phyloP scores from a whole-genome alignment of 129 eudicot genomes.

The Heracleum sosnowskyi region DNA sequence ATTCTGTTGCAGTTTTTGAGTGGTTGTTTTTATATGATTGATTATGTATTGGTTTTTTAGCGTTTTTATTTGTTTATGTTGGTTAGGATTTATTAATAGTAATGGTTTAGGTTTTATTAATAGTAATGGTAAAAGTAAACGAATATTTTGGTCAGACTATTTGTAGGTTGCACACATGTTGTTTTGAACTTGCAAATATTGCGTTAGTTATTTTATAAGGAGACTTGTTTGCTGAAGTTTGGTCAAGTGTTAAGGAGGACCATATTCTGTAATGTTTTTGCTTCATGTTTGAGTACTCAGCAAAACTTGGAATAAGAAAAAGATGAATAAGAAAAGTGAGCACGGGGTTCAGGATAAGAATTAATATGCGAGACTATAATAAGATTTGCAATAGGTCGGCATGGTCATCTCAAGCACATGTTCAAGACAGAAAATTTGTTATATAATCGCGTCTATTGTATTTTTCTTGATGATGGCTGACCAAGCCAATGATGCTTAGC shows the following conservation, averaged over 20 bases:
- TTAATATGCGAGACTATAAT: background rate
- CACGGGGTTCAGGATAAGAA: background rate
- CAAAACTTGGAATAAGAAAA: background rate
- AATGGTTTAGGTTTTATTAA: background rate
- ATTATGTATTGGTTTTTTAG: background rate
- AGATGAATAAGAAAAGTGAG: background rate
- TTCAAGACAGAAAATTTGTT: background rate
- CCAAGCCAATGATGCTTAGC: too few species aligned
- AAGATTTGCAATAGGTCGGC: background rate
- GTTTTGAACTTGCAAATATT: background rate
- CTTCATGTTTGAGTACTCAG: too few species aligned
- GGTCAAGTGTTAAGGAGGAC: background rate
- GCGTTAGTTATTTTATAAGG: background rate
- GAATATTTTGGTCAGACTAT: background rate
- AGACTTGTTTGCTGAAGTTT: background rate
- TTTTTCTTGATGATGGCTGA: background rate
- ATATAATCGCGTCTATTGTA: background rate
- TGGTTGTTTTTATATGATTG: too few species aligned
- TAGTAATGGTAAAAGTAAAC: background rate
- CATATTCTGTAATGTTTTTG: too few species aligned
- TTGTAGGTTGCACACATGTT: background rate
- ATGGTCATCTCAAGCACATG: background rate
- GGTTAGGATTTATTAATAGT: background rate
- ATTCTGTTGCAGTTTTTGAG: background rate
- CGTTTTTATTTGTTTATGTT: background rate